Evolutionary conservation across 2,329 filamentous ascomycete species (phyloP).

Genomic region (Nannizzia gypsea): DNA sequence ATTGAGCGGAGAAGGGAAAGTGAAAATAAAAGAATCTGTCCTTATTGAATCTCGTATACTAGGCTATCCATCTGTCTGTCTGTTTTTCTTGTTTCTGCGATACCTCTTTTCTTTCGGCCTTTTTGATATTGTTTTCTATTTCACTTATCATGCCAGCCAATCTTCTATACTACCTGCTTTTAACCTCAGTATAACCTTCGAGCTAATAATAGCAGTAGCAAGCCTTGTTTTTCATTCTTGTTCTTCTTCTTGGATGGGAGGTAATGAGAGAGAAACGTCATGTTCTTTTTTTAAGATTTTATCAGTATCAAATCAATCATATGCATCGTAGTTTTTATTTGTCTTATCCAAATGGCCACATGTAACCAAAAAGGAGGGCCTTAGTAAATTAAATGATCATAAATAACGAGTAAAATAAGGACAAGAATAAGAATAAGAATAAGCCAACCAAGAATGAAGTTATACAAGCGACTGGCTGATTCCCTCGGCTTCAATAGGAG

Average conservation of each 20-base stretch:
- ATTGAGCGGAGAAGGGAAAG: neutral
- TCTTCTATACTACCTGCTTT: neutral
- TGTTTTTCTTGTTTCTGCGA: conserved; percentile 1
- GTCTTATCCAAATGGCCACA: no score
- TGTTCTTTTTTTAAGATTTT: no score
- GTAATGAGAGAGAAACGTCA: no score
- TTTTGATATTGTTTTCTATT: conserved; percentile 1
- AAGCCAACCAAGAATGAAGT: neutral
- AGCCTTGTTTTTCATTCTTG: no score
- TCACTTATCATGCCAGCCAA: neutral
- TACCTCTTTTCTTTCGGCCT: neutral
- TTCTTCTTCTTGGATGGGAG: neutral
- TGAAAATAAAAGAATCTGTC: no score
- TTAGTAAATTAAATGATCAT: no score
- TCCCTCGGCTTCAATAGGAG: neutral
- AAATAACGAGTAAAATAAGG: no score
- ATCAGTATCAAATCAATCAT: no score
- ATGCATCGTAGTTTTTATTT: no score
- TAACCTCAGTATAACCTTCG: neutral
- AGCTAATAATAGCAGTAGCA: no score
- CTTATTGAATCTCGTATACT: neutral
- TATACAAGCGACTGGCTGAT: neutral
- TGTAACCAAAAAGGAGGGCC: no score
- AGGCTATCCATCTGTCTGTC: neutral
- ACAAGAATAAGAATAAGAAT: neutral